These are phyloP conservation scores for Coprinopsis marcescibilis DNA, from an alignment of 768 basidiomycete species.

Conservation along the genomic window DNA sequence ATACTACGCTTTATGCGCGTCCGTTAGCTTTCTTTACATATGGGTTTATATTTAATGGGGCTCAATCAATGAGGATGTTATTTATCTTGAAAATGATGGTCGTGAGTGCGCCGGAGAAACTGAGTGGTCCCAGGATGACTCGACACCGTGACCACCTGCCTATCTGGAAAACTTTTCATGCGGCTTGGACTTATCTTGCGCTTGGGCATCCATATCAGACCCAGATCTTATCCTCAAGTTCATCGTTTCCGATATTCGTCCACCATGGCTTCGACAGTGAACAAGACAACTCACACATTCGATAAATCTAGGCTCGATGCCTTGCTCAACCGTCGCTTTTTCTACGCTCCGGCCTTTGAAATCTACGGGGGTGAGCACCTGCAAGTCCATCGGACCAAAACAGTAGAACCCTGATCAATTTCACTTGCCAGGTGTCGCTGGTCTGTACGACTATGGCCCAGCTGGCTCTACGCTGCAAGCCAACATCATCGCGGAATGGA, in stretches of 20 bases:
- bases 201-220: slow-evolving; percentile 19
- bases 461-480: slow-evolving; percentile 94
- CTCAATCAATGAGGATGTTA: background rate
- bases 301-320: slow-evolving; percentile 84
- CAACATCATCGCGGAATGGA: slow-evolving; percentile 95
- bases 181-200: slow-evolving; percentile 18
- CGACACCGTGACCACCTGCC: slow-evolving; percentile 12
- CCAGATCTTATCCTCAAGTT: slow-evolving; percentile 23
- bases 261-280: slow-evolving; percentile 39
- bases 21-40: background rate
- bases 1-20: background rate
- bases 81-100: background rate
- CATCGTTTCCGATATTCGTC: slow-evolving; percentile 26
- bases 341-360: slow-evolving; percentile 97
- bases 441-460: slow-evolving; percentile 96
- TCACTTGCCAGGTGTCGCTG: slow-evolving; percentile 72
- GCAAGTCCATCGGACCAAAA: background rate
- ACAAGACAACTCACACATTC: slow-evolving; percentile 83
- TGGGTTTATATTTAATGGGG: background rate
- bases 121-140: slow-evolving; percentile 12
- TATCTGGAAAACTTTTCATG: slow-evolving; percentile 24
- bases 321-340: slow-evolving; percentile 85
- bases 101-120: background rate
- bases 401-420: slow-evolving; percentile 6
- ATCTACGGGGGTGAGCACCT: slow-evolving; percentile 84